Evolutionary conservation across 441 rosid species (phyloP).

Genomic region (Viola pubescens): DNA sequence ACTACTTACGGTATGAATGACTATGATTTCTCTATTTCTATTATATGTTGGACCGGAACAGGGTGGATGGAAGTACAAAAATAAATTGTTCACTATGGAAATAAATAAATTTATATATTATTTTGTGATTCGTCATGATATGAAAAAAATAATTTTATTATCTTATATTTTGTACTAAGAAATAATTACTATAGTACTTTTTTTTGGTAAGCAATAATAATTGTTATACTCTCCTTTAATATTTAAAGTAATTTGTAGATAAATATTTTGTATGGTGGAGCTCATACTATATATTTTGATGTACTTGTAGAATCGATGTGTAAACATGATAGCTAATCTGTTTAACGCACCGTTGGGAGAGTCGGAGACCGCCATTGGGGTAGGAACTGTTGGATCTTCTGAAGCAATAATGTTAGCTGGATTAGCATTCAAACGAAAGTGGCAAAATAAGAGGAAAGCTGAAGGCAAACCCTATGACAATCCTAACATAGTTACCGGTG

Average conservation of each 20-base stretch:
- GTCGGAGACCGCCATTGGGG: slow-evolving; percentile 49
- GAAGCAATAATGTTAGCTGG: slow-evolving; percentile 76
- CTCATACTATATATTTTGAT: neutral
- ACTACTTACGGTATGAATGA: too few species aligned
- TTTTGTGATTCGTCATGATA: too few species aligned
- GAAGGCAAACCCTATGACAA: slow-evolving; percentile 62
- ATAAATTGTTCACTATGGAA: too few species aligned
- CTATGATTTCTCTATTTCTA: too few species aligned
- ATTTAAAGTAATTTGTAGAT: too few species aligned
- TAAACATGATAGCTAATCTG: slow-evolving; percentile 55
- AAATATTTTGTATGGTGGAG: too few species aligned
- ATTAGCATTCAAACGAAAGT: slow-evolving; percentile 57
- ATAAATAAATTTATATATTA: too few species aligned
- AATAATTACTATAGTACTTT: too few species aligned
- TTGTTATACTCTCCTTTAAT: neutral
- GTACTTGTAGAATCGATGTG: slow-evolving; percentile 50
- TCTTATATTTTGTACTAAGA: too few species aligned
- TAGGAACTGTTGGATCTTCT: slow-evolving; percentile 60
- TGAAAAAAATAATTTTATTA: neutral
- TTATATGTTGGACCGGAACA: too few species aligned
- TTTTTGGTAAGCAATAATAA: neutral
- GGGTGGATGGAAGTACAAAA: too few species aligned
- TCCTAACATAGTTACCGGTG: slow-evolving; percentile 84
- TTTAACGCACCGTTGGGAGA: slow-evolving; percentile 51
- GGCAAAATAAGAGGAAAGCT: slow-evolving; percentile 62